phyloP scores from a whole-genome alignment of 345 rosid genomes.

The Mercurialis annua region DNA sequence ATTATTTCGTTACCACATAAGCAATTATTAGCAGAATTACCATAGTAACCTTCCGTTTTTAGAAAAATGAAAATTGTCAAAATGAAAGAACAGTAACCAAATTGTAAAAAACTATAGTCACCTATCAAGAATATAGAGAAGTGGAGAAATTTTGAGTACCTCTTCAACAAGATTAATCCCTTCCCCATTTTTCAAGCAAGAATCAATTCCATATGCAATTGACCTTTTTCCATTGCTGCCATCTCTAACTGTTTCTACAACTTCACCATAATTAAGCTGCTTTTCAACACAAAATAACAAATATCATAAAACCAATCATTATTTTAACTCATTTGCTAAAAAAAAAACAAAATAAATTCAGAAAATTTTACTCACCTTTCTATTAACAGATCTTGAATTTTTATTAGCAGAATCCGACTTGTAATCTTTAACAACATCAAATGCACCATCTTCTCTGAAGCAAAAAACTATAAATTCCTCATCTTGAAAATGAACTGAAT shows the following conservation, averaged over 20 bases:
- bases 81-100: no score
- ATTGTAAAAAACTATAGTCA: no score
- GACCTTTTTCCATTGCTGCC: constrained; percentile 9
- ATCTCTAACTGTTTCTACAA: constrained; percentile 12
- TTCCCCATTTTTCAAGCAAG: constrained; percentile 1
- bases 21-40: no score
- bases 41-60: no score
- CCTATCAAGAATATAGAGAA: no score
- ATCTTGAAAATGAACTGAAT: constrained; percentile 36
- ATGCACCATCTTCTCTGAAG: constrained; percentile 59
- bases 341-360: background rate
- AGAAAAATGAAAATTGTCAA: no score
- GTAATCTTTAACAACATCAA: constrained; percentile 49
- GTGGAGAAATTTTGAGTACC: constrained; percentile 12
- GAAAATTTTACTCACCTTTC: constrained; percentile 33
- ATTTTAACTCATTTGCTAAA: background rate
- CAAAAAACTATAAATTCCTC: constrained; percentile 67
- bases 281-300: background rate
- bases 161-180: constrained; percentile 8
- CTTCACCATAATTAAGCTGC: constrained; percentile 39
- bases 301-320: background rate
- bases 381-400: constrained; percentile 27
- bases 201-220: constrained; percentile 9
- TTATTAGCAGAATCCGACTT: constrained; percentile 19
- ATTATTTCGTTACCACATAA: no score